A percentile compares a stretch with the other conserved stretches of the same genome.
Conservation (phyloP, 2,329 filamentous ascomycete species). For the Chaetomium olivaceum region DNA sequence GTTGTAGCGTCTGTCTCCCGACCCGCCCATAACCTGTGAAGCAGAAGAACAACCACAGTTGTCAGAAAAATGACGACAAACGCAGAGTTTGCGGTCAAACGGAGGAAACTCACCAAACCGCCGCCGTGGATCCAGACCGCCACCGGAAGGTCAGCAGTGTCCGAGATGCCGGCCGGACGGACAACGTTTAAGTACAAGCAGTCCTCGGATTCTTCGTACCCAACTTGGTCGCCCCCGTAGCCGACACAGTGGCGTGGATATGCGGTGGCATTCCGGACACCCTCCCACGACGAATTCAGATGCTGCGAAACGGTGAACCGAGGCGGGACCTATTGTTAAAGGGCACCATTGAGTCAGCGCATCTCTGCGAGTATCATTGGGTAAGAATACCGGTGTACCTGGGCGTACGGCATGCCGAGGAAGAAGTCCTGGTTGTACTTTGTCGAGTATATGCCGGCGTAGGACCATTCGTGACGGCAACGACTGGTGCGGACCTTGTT, state of each 20-base stretch:
- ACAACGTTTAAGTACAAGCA: constrained; percentile 65
- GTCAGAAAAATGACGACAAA: neutral
- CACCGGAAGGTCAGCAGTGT: constrained; percentile 46
- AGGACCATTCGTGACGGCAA: constrained; percentile 39
- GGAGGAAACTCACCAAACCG: constrained; percentile 29
- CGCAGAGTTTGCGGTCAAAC: neutral
- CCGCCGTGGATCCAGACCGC: constrained; percentile 59
- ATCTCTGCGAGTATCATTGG: no score
- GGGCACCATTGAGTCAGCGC: no score
- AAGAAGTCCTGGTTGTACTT: constrained; percentile 52
- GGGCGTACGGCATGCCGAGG: constrained; percentile 58
- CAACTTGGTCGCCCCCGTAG: constrained; percentile 8
- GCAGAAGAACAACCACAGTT: neutral
- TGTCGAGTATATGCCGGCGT: constrained; percentile 38
- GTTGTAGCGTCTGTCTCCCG: constrained; percentile 55
- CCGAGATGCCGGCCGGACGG: constrained; percentile 50
- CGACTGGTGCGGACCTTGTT: neutral
- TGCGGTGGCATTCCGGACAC: constrained; percentile 6
- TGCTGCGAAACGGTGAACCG: constrained; percentile 12
- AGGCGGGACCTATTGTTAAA: neutral
- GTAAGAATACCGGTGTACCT: constrained; percentile 28
- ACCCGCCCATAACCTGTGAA: constrained; percentile 23
- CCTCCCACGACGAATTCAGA: constrained; percentile 22
- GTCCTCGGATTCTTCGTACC: constrained; percentile 47
- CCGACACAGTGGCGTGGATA: constrained; percentile 14